phyloP scores from a whole-genome alignment of 169 alveolate genomes.

The Plasmodium chabaudi region DNA sequence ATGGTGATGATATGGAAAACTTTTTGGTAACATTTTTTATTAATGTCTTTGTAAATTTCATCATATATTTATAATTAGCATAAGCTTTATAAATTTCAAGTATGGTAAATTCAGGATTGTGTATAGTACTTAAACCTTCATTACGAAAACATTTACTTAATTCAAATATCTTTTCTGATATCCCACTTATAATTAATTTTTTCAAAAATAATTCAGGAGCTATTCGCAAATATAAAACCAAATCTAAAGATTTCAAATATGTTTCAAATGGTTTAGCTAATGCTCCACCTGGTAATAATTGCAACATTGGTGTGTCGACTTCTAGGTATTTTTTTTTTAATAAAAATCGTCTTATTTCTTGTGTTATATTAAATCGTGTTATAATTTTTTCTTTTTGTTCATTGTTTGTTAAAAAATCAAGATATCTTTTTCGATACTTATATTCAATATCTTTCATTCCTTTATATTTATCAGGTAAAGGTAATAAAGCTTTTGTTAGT shows the following conservation, averaged over 20 bases:
- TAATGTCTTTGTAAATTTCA: constrained; percentile 92
- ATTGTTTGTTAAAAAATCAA: constrained; percentile 88
- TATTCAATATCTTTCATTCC: constrained; percentile 87
- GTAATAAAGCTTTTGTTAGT: constrained; percentile 55
- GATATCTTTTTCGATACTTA: constrained; percentile 89
- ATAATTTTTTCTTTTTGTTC: constrained; percentile 85
- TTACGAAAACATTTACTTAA: constrained; percentile 96
- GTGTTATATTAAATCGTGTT: constrained; percentile 85
- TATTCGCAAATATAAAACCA: constrained; percentile 93
- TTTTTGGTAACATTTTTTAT: constrained; percentile 83
- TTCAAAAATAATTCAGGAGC: constrained; percentile 96
- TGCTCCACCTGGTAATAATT: constrained; percentile 95
- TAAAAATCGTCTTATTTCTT: constrained; percentile 84
- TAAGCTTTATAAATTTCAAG: constrained; percentile 95
- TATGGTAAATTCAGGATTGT: constrained; percentile 95
- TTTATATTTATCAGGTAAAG: constrained; percentile 70
- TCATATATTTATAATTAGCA: constrained; percentile 94
- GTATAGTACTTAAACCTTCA: constrained; percentile 93
- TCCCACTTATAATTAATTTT: constrained; percentile 94
- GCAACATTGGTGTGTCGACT: constrained; percentile 96
- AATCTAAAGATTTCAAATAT: constrained; percentile 91
- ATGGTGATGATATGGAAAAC: neutral
- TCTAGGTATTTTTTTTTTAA: constrained; percentile 89
- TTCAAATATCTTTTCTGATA: constrained; percentile 92
- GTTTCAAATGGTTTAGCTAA: constrained; percentile 95